These are phyloP conservation scores for Mortierella sp. DNA, from an alignment of 371 early-diverging fungal species.

Conservation along the genomic window DNA sequence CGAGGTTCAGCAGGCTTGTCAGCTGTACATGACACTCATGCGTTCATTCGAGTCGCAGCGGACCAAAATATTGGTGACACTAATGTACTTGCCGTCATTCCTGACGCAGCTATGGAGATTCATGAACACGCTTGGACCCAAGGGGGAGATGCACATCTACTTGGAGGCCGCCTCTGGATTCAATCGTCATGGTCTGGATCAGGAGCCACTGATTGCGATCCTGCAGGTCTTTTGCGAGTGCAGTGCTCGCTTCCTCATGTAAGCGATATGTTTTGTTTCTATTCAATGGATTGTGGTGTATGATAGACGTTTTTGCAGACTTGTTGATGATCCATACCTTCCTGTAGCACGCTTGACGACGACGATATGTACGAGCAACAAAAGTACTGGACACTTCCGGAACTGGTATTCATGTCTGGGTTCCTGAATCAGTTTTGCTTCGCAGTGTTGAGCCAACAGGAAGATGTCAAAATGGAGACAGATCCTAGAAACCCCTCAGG, in stretches of 20 bases:
- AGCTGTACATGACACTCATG: conserved; percentile 65
- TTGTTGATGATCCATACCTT: background rate
- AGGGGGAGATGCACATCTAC: conserved; percentile 69
- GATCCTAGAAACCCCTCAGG: background rate
- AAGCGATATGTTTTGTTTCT: conserved; percentile 35
- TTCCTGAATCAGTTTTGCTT: conserved; percentile 81
- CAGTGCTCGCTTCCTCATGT: conserved; percentile 70
- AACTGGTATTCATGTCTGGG: conserved; percentile 68
- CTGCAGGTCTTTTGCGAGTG: conserved; percentile 75
- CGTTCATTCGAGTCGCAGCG: conserved; percentile 63
- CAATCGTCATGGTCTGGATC: conserved; percentile 61
- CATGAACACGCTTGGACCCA: conserved; percentile 73
- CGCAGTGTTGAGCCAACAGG: conserved; percentile 64
- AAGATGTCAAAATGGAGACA: background rate
- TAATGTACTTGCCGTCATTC: conserved; percentile 72
- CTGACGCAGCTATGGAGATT: conserved; percentile 75
- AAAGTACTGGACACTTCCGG: conserved; percentile 67
- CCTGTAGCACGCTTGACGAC: conserved; percentile 79
- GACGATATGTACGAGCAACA: conserved; percentile 82
- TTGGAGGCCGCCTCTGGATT: conserved; percentile 65
- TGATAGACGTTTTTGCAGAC: too few species aligned
- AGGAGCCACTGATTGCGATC: conserved; percentile 72
- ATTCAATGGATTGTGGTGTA: background rate
- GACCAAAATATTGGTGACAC: conserved; percentile 67
- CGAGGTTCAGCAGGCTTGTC: conserved; percentile 67